Base-by-base conservation (phyloP, 2,329 filamentous ascomycete species). In the Ilyonectria sp. region DNA sequence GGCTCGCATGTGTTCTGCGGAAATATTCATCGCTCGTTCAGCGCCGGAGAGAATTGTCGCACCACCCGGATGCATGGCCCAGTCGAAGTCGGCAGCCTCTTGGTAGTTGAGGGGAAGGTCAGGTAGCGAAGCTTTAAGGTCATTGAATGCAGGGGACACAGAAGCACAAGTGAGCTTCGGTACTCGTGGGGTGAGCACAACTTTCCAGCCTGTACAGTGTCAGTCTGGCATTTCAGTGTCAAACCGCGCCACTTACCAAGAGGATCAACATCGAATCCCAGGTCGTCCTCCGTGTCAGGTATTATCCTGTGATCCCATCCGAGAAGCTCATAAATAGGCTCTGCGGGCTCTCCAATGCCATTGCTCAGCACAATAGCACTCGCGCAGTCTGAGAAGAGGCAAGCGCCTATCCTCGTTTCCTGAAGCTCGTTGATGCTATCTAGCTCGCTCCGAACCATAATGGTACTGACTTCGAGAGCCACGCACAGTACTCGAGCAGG, bases 41-140 rank as follows among this genome's bases (percentile, higher is more conserved):
- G 91, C 89, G 0, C 90, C 90, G 0, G 89, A 85, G 2, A 93
- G 81, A 47, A 93, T 92, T 1, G 90, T 89, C 1, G 89, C 84
- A 19, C 91, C 91, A 5, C 91, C 91, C 0, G 91, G 91, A 72
- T 93, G 91, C 76, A 93, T 86, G 1, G 91, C 91, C 91, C 91
- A 93, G 81, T 93, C 91, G 70, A 92, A 92, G 66, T 91, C 87
- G 0, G 83, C 77, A 0, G 90, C 82, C 0, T 77, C 70, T n/a
- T 78, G 75, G 72, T 86, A 86, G 8, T 78, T 73, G 6, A 77
- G 74, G 1, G 87, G 86, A 3, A 89, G 78, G 1, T 80, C 69
- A 1, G 82, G 81, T 23, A 87, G 76, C 8, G 84, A 84, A 6
- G 84, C 79, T 35, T 91, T 75, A 15, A 92, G 83, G 29, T 87